Evolutionary conservation across 495 filamentous ascomycete species (phyloP), one percentile per base, ranked within the genome.

Genomic region (Geopyxis carbonaria): DNA sequence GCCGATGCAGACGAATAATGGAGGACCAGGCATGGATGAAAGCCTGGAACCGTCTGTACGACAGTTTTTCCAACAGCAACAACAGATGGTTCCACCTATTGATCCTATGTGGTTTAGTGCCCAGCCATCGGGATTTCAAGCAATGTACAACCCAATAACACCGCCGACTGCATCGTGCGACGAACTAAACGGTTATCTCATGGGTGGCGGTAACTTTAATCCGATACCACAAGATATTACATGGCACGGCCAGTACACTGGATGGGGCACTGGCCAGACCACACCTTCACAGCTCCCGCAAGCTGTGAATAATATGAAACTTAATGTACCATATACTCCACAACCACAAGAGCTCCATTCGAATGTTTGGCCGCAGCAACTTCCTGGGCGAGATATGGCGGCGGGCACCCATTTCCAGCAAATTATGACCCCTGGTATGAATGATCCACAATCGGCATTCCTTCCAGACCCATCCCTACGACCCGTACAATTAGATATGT

Each of bases 21-120:
- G 38, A 31, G 44, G 52, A 16, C 20, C 78, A 46, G 89, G 80
- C 80, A 73, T 75, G 9, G 75, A 92, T 59, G 76, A 77, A 4
- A 74, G 66, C 10, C 75, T 75, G 50, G 75, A 78, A 21, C 79
- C 80, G n/a, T 82, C 80, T 59, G 62, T 34, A 68, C 76, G 19
- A 69, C 76, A 16, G 50, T 78, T 53, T 35, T 38, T 48, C 20
- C 49, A 48, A 11, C 45, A 54, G n/a, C 50, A 54, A 41, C 34
- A 46, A 24, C 49, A 52, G 22, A 48, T 52, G 49, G 28, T 40
- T 22, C 50, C 42, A 3, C 45, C 45, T 32, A 32, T 41, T 22
- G 49, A 54, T 40, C 39, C 34, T 14, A 21, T 49, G 6, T 54
- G 47, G 43, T 28, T 24, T 20, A 43, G 43, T 20, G 30, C 34